These are phyloP conservation scores for Danielia reshetovae DNA, from an alignment of 805 yeast genomes.

Conservation along the genomic window DNA sequence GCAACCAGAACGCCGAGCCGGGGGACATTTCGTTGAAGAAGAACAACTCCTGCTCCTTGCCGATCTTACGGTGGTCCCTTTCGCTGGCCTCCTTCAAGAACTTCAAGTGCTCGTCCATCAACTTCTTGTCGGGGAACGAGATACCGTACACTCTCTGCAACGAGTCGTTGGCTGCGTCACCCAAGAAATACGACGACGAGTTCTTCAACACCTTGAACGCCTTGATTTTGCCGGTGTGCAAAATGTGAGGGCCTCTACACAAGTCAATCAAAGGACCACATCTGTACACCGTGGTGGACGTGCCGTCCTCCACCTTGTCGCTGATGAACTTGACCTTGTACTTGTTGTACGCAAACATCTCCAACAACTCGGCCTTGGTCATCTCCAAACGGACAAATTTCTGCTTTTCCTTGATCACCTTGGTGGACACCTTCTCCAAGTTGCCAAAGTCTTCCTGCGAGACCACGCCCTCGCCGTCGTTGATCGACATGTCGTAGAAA, in stretches of 20 bases:
- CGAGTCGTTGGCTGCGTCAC: constrained; percentile 89
- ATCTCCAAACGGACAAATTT: constrained; percentile 89
- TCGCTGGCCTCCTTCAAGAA: constrained; percentile 93
- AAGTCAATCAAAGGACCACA: constrained; percentile 96
- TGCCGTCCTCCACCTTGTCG: constrained; percentile 92
- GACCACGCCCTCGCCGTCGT: constrained; percentile 64
- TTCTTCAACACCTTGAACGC: constrained; percentile 91
- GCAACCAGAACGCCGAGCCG: constrained; percentile 98
- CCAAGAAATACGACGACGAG: constrained; percentile 93
- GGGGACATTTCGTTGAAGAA: constrained; percentile 96
- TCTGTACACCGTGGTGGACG: constrained; percentile 93
- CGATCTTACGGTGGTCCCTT: constrained; percentile 95
- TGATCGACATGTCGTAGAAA: constrained; percentile 92
- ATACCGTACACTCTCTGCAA: constrained; percentile 97
- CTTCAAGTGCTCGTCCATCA: constrained; percentile 90
- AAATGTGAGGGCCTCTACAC: constrained; percentile 97
- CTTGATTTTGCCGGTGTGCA: constrained; percentile 95
- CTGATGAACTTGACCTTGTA: constrained; percentile 85
- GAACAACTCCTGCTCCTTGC: constrained; percentile 94
- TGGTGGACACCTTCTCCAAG: constrained; percentile 82
- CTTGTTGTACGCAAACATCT: constrained; percentile 94
- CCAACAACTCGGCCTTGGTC: constrained; percentile 84
- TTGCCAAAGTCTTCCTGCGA: constrained; percentile 78
- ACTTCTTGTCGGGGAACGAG: constrained; percentile 96
- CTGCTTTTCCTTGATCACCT: constrained; percentile 92